phyloP scores from a whole-genome alignment of 1,139 yeast species.

The Arxiozyma heterogenica region DNA sequence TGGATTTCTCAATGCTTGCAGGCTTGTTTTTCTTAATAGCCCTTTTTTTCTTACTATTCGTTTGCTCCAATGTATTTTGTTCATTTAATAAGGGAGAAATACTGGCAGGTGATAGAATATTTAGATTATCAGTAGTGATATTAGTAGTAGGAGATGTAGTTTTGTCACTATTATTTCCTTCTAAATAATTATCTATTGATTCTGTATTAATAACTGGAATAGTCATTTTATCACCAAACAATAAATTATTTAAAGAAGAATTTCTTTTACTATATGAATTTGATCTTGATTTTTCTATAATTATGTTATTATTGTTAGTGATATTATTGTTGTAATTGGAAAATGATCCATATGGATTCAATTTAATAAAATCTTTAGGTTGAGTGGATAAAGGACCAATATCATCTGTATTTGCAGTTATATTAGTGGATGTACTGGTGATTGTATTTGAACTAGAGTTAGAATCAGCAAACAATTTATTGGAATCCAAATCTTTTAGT shows the following conservation, averaged over 20 bases:
- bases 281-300: not conserved
- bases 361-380: not conserved
- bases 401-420: not conserved
- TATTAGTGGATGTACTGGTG: no score
- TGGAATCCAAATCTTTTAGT: not conserved
- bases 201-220: not conserved
- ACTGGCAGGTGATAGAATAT: no score
- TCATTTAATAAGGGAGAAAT: no score
- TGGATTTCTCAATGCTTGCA: not conserved
- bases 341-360: not conserved
- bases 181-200: not conserved
- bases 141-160: not conserved
- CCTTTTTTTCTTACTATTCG: not conserved
- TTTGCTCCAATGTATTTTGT: no score
- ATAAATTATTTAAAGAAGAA: conserved; percentile 21
- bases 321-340: not conserved
- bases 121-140: not conserved
- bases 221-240: conserved; percentile 4
- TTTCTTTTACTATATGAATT: conserved; percentile 6
- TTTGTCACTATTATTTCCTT: not conserved
- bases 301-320: not conserved
- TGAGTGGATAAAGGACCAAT: not conserved
- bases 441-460: not conserved
- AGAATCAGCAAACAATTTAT: not conserved
- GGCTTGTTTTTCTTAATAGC: not conserved